A percentile compares a stretch with the other conserved stretches of the same genome.
These are phyloP conservation scores for Syzygium malaccense DNA, from an alignment of 441 rosid species.

Conservation along the genomic window DNA sequence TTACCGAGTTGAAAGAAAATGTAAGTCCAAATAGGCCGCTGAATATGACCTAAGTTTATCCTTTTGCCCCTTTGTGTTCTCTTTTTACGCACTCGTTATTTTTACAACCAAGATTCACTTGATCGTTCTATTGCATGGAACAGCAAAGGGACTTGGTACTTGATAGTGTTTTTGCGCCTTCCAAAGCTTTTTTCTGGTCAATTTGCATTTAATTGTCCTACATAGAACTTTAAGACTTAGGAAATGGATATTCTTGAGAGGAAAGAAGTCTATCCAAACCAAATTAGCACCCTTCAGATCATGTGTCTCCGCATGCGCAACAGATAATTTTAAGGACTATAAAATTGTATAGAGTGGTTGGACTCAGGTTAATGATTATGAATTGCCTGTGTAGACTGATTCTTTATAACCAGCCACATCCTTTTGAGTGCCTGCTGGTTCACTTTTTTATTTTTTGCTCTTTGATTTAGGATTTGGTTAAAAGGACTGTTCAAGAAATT, in stretches of 20 bases:
- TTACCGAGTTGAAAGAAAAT: slow-evolving; percentile 84
- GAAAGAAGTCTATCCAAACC: neutral
- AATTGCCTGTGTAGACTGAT: neutral
- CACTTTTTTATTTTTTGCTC: neutral
- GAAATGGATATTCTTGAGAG: neutral
- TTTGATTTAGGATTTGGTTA: neutral
- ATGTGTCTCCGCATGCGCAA: neutral
- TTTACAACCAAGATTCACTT: neutral
- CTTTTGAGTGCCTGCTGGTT: neutral
- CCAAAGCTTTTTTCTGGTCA: neutral
- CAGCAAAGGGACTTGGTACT: neutral
- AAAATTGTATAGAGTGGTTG: neutral
- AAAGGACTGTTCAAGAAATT: neutral
- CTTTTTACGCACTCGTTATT: neutral
- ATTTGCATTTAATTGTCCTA: neutral
- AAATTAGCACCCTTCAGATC: neutral
- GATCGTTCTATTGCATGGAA: neutral
- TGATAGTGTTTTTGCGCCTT: neutral
- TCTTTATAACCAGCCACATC: neutral
- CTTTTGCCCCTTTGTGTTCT: neutral
- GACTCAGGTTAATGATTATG: neutral
- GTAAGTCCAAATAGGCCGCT: slow-evolving; percentile 32
- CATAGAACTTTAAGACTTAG: neutral
- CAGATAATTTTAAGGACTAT: neutral
- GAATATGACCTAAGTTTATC: neutral